Conservation (phyloP, 345 rosid species). For the Eucalyptus erythrocorys region DNA sequence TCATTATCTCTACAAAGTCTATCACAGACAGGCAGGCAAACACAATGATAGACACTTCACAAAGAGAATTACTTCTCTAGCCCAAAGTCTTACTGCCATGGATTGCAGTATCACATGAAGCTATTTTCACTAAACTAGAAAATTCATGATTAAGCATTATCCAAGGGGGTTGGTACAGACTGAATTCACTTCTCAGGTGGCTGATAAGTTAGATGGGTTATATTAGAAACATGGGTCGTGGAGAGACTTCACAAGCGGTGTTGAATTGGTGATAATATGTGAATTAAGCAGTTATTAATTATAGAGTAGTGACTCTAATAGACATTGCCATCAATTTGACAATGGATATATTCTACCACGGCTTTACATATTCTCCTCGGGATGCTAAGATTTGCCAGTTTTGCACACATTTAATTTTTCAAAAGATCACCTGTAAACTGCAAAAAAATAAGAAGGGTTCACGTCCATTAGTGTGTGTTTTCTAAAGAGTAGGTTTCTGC, state of each 20-base stretch:
- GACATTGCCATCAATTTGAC: not conserved
- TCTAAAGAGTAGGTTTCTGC: not conserved
- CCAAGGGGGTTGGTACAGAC: not conserved
- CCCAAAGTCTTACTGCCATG: not conserved
- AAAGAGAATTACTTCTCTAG: not conserved
- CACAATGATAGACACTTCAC: not conserved
- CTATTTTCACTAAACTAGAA: not conserved
- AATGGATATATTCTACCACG: not conserved
- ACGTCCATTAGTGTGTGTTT: not conserved
- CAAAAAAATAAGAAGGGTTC: not conserved
- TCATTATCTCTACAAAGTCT: not conserved
- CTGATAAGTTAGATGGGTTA: not conserved
- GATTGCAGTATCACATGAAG: not conserved
- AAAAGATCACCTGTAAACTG: not conserved
- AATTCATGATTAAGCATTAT: not conserved
- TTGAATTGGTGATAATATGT: not conserved
- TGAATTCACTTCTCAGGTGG: not conserved
- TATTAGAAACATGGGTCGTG: not conserved
- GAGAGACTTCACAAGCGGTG: not conserved
- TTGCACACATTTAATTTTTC: not conserved
- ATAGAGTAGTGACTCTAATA: not conserved
- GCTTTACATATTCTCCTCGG: not conserved
- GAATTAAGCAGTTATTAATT: not conserved
- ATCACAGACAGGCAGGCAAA: not conserved
- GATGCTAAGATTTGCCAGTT: not conserved